These are phyloP conservation scores for Podaxis sp. DNA, from an alignment of 768 basidiomycete species.

Conservation along the genomic window DNA sequence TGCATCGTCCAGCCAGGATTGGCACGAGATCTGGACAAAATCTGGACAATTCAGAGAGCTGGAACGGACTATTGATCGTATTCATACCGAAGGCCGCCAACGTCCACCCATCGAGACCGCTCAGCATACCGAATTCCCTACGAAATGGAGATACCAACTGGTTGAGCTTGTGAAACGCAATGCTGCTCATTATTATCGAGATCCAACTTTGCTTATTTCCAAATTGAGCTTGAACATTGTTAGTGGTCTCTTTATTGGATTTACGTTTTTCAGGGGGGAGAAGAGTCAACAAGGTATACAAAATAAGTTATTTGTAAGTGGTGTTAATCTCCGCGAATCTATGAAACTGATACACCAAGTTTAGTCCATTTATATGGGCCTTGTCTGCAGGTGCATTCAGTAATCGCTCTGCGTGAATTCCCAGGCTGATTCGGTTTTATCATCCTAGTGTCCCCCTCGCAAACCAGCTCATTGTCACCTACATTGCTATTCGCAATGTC, in stretches of 20 bases:
- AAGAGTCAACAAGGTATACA: conserved; percentile 59
- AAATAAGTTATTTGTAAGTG: conserved; percentile 62
- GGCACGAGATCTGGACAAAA: conserved; percentile 58
- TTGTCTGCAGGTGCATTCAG: conserved; percentile 36
- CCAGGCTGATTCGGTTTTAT: conserved; percentile 1
- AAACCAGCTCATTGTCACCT: conserved; percentile 64
- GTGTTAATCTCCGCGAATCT: conserved; percentile 5
- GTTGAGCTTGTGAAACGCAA: conserved; percentile 45
- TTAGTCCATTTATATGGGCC: conserved; percentile 56
- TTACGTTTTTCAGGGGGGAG: conserved; percentile 61
- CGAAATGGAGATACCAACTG: conserved; percentile 52
- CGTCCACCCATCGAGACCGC: conserved; percentile 36
- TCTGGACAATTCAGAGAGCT: conserved; percentile 42
- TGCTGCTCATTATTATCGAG: conserved; percentile 49
- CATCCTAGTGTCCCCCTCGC: conserved; percentile 47
- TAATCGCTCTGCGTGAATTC: not conserved
- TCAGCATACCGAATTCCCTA: conserved; percentile 47
- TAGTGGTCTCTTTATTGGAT: conserved; percentile 58
- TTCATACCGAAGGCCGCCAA: conserved; percentile 48
- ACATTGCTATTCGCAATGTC: conserved; percentile 55
- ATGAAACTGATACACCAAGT: not conserved
- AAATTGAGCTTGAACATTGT: conserved; percentile 56
- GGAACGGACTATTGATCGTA: conserved; percentile 40
- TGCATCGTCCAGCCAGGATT: conserved; percentile 51
- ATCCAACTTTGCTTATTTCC: conserved; percentile 59